A percentile compares a stretch with the other conserved stretches of the same genome.
phyloP scores from a whole-genome alignment of 2,329 filamentous ascomycete genomes.

The Ascochyta lentis region DNA sequence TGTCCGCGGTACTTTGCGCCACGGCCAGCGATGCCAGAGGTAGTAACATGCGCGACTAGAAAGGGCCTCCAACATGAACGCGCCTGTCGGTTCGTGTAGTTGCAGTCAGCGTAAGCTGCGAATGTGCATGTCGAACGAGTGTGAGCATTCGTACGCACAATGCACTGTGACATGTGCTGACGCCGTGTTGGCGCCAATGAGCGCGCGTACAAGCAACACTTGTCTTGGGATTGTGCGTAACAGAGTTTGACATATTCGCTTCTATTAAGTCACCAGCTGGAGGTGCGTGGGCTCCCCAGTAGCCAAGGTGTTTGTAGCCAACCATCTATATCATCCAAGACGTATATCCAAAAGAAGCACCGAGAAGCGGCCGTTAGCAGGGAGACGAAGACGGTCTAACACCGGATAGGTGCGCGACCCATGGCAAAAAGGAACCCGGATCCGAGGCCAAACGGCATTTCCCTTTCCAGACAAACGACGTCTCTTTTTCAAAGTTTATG shows the following conservation, averaged over 20 bases:
- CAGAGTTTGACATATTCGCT: constrained; percentile 13
- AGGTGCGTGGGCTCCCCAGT: constrained; percentile 16
- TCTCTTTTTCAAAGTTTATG: constrained; percentile 5
- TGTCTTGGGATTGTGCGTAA: not conserved
- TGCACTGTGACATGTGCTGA: not conserved
- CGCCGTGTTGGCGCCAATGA: constrained; percentile 1
- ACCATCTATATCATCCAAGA: constrained; percentile 24
- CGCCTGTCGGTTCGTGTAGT: not conserved
- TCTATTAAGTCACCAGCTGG: constrained; percentile 17
- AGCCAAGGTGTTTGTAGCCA: constrained; percentile 18
- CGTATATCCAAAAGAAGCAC: constrained; percentile 11
- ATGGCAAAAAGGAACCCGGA: constrained; percentile 5
- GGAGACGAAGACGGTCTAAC: constrained; percentile 17
- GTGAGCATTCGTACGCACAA: not conserved
- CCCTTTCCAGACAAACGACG: constrained; percentile 5
- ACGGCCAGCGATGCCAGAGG: not conserved
- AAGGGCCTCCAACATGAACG: not conserved
- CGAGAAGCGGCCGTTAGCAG: constrained; percentile 24
- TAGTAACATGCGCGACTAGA: not conserved
- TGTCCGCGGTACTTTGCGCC: constrained; percentile 3
- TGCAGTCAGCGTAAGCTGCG: not conserved
- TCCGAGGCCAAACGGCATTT: constrained; percentile 8
- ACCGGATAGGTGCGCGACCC: constrained; percentile 12
- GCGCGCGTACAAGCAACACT: not conserved
- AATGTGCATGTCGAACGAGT: not conserved